These are phyloP conservation scores for Aspergillus diversus DNA, from an alignment of 495 filamentous ascomycete species.

Conservation along the genomic window DNA sequence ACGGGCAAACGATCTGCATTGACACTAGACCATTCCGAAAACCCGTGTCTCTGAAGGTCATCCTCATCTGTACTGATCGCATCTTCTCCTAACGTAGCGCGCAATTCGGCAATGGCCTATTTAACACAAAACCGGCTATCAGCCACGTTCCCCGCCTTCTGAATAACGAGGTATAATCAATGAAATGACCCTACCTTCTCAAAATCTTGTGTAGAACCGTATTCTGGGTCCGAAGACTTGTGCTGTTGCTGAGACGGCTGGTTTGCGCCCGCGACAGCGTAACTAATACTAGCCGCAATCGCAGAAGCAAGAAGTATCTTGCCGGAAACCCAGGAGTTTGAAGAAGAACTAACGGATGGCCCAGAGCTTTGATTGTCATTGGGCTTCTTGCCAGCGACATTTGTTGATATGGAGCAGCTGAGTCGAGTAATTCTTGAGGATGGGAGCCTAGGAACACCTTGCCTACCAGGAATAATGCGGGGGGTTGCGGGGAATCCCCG, in stretches of 20 bases:
- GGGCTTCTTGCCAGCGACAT: slow-evolving; percentile 11
- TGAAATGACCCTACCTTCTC: slow-evolving; percentile 35
- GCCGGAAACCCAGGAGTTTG: slow-evolving; percentile 36
- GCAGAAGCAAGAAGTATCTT: slow-evolving; percentile 38
- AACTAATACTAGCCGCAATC: slow-evolving; percentile 43
- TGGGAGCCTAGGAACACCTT: slow-evolving; percentile 18
- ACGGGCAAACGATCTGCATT: slow-evolving; percentile 79
- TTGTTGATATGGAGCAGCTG: slow-evolving; percentile 28
- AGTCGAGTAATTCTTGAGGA: slow-evolving; percentile 21
- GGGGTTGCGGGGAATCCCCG: slow-evolving; percentile 37
- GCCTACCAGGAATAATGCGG: slow-evolving; percentile 32
- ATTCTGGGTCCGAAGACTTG: slow-evolving; percentile 31
- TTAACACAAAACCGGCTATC: neutral
- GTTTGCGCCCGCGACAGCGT: slow-evolving; percentile 34
- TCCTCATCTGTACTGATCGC: slow-evolving; percentile 83
- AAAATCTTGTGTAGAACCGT: slow-evolving; percentile 47
- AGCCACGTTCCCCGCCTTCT: no score
- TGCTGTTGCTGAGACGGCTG: slow-evolving; percentile 20
- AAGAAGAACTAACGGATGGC: slow-evolving; percentile 22
- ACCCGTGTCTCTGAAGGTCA: slow-evolving; percentile 79
- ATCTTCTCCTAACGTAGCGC: slow-evolving; percentile 63
- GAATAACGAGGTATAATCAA: no score
- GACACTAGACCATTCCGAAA: slow-evolving; percentile 85
- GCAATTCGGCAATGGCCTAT: slow-evolving; percentile 67
- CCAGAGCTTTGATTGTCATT: slow-evolving; percentile 19